A percentile compares a stretch with the other conserved stretches of the same genome.
These are phyloP conservation scores for Andrographis paniculata DNA, from an alignment of 305 asterid species.

Conservation along the genomic window DNA sequence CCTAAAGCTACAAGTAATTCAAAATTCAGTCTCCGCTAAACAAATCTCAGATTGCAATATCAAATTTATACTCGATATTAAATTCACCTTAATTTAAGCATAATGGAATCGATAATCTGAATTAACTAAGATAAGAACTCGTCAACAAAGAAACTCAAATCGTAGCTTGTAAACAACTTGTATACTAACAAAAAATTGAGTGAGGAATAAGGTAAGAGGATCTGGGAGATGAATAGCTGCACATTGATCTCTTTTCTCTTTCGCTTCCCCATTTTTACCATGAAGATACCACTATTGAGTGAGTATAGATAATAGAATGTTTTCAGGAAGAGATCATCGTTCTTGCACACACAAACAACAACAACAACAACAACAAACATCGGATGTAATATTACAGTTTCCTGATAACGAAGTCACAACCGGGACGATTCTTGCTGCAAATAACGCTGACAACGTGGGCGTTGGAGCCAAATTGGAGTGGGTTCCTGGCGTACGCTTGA, in stretches of 20 bases:
- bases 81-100: slow-evolving; percentile 10
- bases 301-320: too few relatives aligned
- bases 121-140: neutral
- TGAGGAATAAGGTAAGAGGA: slow-evolving; percentile 34
- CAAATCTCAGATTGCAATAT: neutral
- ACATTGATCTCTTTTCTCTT: slow-evolving; percentile 56
- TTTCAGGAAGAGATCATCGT: too few relatives aligned
- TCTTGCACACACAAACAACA: too few relatives aligned
- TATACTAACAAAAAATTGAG: slow-evolving; percentile 65
- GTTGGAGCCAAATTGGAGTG: too few relatives aligned
- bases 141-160: slow-evolving; percentile 7
- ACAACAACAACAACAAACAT: too few relatives aligned
- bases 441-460: too few relatives aligned
- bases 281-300: too few relatives aligned
- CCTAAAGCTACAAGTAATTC: slow-evolving; percentile 7
- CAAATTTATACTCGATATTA: neutral
- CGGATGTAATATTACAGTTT: too few relatives aligned
- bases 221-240: slow-evolving; percentile 81
- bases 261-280: slow-evolving; percentile 65
- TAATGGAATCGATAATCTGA: slow-evolving; percentile 12
- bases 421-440: too few relatives aligned
- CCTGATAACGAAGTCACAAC: too few relatives aligned
- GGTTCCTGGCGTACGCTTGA: too few relatives aligned
- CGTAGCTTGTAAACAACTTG: slow-evolving; percentile 1
- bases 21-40: slow-evolving; percentile 8